Conservation (phyloP, 2,329 filamentous ascomycete species). For the Trichoderma guizhouense region DNA sequence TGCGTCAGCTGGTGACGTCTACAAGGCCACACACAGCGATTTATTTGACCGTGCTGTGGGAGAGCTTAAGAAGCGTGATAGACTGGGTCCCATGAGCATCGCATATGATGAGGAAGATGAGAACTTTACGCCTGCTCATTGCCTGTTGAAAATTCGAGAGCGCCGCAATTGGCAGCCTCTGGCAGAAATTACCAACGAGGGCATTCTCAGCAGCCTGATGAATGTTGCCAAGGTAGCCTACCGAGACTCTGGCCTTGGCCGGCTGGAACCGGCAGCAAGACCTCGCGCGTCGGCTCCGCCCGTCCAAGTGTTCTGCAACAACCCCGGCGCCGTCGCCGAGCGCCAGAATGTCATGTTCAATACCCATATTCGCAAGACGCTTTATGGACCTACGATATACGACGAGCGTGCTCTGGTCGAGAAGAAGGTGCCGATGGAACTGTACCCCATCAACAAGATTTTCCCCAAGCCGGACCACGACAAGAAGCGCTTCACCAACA, state of each 20-base stretch:
- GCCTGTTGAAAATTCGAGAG: conserved; percentile 76
- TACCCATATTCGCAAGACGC: conserved; percentile 63
- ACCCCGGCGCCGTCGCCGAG: conserved; percentile 62
- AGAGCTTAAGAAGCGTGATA: conserved; percentile 51
- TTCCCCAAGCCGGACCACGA: conserved; percentile 76
- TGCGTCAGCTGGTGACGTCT: conserved; percentile 68
- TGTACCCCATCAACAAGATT: conserved; percentile 61
- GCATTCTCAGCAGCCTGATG: conserved; percentile 70
- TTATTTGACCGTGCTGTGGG: conserved; percentile 71
- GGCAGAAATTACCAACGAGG: conserved; percentile 67
- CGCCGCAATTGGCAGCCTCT: conserved; percentile 65
- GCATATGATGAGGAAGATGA: conserved; percentile 66
- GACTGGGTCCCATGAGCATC: conserved; percentile 64
- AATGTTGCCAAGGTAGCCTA: conserved; percentile 70
- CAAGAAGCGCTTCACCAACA: conserved; percentile 83
- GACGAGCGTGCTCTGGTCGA: conserved; percentile 74
- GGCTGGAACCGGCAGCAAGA: conserved; percentile 76
- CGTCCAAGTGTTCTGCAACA: conserved; percentile 73
- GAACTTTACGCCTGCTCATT: conserved; percentile 67
- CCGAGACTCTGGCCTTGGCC: conserved; percentile 65
- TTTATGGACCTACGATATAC: conserved; percentile 63
- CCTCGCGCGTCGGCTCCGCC: conserved; percentile 83
- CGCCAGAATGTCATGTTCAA: conserved; percentile 78
- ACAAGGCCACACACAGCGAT: conserved; percentile 63
- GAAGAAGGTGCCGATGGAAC: conserved; percentile 63